Percentiles rank a stretch among this genome's conserved stretches.
These are phyloP conservation scores for Rhizoclosmatium sp. DNA, from an alignment of 192 early-diverging fungal genomes.

Conservation along the genomic window DNA sequence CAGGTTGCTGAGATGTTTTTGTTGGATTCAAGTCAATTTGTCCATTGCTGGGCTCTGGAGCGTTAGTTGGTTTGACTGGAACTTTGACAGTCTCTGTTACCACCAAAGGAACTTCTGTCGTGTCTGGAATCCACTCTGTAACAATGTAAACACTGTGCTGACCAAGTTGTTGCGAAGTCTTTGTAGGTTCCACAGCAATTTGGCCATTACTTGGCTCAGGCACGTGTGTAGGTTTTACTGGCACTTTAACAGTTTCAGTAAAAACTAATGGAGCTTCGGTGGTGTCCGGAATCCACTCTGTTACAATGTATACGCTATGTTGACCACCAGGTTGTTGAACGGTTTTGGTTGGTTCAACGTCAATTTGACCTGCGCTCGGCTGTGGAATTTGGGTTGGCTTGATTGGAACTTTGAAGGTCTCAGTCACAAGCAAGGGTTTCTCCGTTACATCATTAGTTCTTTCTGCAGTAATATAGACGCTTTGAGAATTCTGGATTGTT, in stretches of 20 bases:
- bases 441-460: too few relatives aligned
- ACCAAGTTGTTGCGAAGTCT: background rate
- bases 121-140: conserved; percentile 8
- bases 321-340: too few relatives aligned
- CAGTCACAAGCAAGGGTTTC: too few relatives aligned
- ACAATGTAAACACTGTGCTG: conserved; percentile 16
- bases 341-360: too few relatives aligned
- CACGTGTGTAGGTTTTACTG: too few relatives aligned
- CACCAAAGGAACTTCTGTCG: background rate
- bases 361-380: too few relatives aligned
- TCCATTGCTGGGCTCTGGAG: background rate
- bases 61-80: too few relatives aligned
- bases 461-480: too few relatives aligned
- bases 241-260: background rate
- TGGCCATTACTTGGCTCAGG: too few relatives aligned
- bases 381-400: too few relatives aligned
- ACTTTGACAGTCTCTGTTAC: background rate
- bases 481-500: too few relatives aligned
- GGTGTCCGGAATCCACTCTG: background rate
- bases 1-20: background rate
- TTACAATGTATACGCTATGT: background rate
- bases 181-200: background rate
- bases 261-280: background rate
- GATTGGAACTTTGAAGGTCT: too few relatives aligned
- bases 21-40: background rate